Conservation (phyloP, 768 basidiomycete genomes). For the Mycena indigotica region DNA sequence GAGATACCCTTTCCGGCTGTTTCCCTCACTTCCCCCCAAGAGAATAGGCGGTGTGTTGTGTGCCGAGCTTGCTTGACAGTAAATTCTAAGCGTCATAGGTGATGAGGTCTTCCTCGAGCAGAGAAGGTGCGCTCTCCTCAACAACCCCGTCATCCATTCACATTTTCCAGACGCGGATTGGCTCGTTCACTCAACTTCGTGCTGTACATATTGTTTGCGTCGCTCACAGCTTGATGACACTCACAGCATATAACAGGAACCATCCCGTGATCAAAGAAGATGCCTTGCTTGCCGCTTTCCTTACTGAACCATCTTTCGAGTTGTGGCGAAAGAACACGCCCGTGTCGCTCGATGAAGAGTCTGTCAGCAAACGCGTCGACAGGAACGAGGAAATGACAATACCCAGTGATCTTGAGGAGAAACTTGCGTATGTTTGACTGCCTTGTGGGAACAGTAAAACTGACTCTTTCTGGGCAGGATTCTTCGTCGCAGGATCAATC, state of each 20-base stretch:
- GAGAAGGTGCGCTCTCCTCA: slow-evolving; percentile 54
- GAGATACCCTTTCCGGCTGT: slow-evolving; percentile 91
- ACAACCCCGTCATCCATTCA: neutral
- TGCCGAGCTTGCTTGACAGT: neutral
- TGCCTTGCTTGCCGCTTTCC: slow-evolving; percentile 76
- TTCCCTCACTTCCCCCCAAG: slow-evolving; percentile 89
- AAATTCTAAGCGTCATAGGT: no score
- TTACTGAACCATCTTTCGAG: slow-evolving; percentile 84
- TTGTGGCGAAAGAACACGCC: slow-evolving; percentile 80
- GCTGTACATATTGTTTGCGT: slow-evolving; percentile 49
- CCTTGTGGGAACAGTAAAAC: neutral
- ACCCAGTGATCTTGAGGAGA: slow-evolving; percentile 90
- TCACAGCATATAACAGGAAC: slow-evolving; percentile 68
- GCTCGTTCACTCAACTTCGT: slow-evolving; percentile 78
- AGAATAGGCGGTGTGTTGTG: slow-evolving; percentile 76
- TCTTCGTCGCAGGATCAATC: slow-evolving; percentile 73
- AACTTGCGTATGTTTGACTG: slow-evolving; percentile 61
- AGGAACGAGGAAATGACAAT: slow-evolving; percentile 88
- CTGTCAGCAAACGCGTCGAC: slow-evolving; percentile 75
- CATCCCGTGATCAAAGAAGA: slow-evolving; percentile 92
- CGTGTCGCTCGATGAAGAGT: slow-evolving; percentile 87
- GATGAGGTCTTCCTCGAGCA: slow-evolving; percentile 93
- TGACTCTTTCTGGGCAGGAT: slow-evolving; percentile 44
- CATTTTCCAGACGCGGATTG: slow-evolving; percentile 66
- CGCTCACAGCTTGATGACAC: no score